Evolutionary conservation across 1,139 yeast species (phyloP), one percentile per base, ranked within the genome.

Genomic region (Diutina catenulata): DNA sequence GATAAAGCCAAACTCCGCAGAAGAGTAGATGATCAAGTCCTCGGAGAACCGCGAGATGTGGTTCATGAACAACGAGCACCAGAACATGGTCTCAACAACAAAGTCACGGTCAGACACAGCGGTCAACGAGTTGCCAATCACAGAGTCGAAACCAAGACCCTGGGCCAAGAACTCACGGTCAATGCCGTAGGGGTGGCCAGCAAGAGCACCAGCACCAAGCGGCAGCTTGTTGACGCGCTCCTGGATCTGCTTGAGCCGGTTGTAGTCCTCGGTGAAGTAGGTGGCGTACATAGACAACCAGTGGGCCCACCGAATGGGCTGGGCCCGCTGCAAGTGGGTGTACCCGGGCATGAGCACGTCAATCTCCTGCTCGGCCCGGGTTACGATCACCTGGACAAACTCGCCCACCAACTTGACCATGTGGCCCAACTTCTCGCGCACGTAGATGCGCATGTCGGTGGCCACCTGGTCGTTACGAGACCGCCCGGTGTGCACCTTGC

Each of bases 401-500:
- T 64, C 68, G 39, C 66, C 68, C 52, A 91, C 63, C 43, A 73
- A 68, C 22, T 62, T 64, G n/a, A 76, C 64, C 42, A 87, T 57
- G 49, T 73, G 70, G 10, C 62, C 68, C 47, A 91, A 64, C 47
- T 77, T 74, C 47, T 80, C 93, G 51, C 96, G 79, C 39, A 91
- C 96, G 51, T 74, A 91, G 33, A 91, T 75, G 59, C 99, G 75
- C 95, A 91, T 84, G 55, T 91, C 98, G 15, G 97, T 91, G 32
- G 96, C 98, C 40, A 88, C 96, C 65, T 91, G 99, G 59, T 91
- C 99, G 54, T 91, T 91, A 70, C 99, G 80, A 37, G 95, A 84
- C 56, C 99, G 76, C 44, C 99, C 99, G 15, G 99, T 91, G 58
- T 91, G 99, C 24, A 91, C 97, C 55, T 91, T 91, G 37, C 99